phyloP scores from a whole-genome alignment of 2,329 filamentous ascomycete species.

The Verticillium dahliae region DNA sequence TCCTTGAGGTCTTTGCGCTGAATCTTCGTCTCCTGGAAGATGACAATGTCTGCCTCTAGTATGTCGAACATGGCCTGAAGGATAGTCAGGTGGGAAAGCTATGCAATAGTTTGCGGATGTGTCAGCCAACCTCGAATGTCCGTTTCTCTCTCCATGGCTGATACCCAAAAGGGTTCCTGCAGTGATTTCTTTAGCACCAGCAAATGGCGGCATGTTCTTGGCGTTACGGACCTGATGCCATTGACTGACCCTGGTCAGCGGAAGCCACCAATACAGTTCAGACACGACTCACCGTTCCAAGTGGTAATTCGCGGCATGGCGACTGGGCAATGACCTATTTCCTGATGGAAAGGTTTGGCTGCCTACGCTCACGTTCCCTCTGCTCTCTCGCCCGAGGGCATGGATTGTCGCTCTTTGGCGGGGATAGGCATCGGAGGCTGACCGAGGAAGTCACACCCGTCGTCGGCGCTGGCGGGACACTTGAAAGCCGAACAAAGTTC shows the following conservation, averaged over 20 bases:
- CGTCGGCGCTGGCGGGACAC: neutral
- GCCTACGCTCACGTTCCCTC: neutral
- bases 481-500: neutral
- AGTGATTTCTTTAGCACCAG: neutral
- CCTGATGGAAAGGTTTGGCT: neutral
- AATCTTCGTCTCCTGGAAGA: constrained; percentile 96
- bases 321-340: neutral
- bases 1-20: constrained; percentile 86
- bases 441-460: neutral
- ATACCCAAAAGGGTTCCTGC: constrained; percentile 75
- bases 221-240: constrained; percentile 59
- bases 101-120: too few species aligned
- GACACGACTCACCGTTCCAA: constrained; percentile 63
- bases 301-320: constrained; percentile 73
- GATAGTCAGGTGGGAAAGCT: neutral
- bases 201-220: neutral
- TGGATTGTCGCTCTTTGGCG: neutral
- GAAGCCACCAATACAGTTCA: neutral
- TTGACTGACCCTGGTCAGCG: constrained; percentile 51
- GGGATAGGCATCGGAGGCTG: neutral
- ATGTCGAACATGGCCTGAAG: constrained; percentile 84
- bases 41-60: constrained; percentile 83
- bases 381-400: neutral
- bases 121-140: constrained; percentile 54
- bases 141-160: constrained; percentile 72